Conservation (phyloP, 1,284 basidiomycete genomes). For the Hemileia vastatrix region DNA sequence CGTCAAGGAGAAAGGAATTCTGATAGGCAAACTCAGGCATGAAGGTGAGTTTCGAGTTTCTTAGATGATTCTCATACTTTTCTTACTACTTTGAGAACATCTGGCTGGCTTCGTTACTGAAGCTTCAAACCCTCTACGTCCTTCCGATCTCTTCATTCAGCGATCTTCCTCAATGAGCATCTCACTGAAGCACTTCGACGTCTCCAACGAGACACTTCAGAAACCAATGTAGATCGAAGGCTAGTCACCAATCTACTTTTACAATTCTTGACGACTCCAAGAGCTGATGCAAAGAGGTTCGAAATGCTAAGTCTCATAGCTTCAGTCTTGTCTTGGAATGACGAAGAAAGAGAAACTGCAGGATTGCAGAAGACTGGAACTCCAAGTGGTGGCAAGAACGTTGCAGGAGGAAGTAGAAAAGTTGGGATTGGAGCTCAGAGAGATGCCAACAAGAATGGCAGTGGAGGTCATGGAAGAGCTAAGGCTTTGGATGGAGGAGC, state of each 20-base stretch:
- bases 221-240: conserved; percentile 78
- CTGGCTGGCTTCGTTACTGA: no score
- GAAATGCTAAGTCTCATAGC: conserved; percentile 87
- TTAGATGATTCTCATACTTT: not conserved
- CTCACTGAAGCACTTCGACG: conserved; percentile 93
- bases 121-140: not conserved
- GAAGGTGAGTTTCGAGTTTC: conserved; percentile 58
- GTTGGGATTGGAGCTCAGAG: not conserved
- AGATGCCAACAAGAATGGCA: not conserved
- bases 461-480: not conserved
- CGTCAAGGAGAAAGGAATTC: conserved; percentile 82
- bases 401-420: conserved; percentile 1
- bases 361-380: conserved; percentile 58
- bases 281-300: conserved; percentile 86
- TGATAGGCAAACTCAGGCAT: conserved; percentile 85
- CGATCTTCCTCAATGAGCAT: conserved; percentile 93
- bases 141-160: conserved; percentile 47
- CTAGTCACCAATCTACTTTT: conserved; percentile 90
- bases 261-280: conserved; percentile 79
- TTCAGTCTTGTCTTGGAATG: conserved; percentile 80
- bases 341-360: conserved; percentile 78
- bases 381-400: not conserved
- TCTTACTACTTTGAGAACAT: no score
- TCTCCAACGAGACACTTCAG: conserved; percentile 70
- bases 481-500: conserved; percentile 9